Percentiles rank a stretch among this genome's conserved stretches.
Evolutionary conservation across 2,329 filamentous ascomycete species (phyloP).

Genomic region (Penicillium sp.): DNA sequence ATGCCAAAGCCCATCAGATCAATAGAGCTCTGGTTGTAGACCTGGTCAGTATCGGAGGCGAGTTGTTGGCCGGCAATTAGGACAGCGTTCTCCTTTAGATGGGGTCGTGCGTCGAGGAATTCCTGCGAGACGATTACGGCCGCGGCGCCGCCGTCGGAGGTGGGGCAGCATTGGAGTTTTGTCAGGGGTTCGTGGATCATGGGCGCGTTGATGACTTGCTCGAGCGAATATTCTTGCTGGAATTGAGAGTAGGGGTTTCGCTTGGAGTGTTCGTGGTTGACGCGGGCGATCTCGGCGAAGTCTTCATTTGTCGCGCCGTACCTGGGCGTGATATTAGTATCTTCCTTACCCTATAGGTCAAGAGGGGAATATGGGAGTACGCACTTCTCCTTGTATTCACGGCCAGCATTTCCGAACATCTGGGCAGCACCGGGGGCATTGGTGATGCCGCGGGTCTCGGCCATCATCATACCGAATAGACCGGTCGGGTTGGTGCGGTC

Average conservation of each 20-base stretch:
- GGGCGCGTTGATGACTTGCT: conserved; percentile 75
- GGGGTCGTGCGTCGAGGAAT: conserved; percentile 83
- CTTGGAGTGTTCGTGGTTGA: conserved; percentile 91
- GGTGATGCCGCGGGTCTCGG: conserved; percentile 75
- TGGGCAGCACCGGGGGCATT: conserved; percentile 87
- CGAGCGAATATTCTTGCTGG: conserved; percentile 84
- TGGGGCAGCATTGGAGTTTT: conserved; percentile 98
- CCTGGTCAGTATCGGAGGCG: conserved; percentile 77
- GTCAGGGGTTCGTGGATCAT: conserved; percentile 87
- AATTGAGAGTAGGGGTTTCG: conserved; percentile 99
- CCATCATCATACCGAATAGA: conserved; percentile 77
- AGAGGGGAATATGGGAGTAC: too few relatives aligned
- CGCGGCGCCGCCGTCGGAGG: conserved; percentile 88
- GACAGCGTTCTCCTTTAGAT: conserved; percentile 81
- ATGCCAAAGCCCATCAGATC: conserved; percentile 90
- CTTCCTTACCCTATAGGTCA: too few relatives aligned
- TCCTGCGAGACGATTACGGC: conserved; percentile 85
- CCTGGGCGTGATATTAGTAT: conserved; percentile 51
- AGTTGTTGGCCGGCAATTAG: conserved; percentile 86
- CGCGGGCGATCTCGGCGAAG: conserved; percentile 90
- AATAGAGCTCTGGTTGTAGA: conserved; percentile 81
- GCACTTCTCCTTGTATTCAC: conserved; percentile 93
- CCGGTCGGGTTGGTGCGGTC: conserved; percentile 81
- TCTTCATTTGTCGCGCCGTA: conserved; percentile 82
- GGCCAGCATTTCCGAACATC: conserved; percentile 92